Base-by-base conservation (phyloP, 1,284 basidiomycete species). In the Phellinidium pouzarii region DNA sequence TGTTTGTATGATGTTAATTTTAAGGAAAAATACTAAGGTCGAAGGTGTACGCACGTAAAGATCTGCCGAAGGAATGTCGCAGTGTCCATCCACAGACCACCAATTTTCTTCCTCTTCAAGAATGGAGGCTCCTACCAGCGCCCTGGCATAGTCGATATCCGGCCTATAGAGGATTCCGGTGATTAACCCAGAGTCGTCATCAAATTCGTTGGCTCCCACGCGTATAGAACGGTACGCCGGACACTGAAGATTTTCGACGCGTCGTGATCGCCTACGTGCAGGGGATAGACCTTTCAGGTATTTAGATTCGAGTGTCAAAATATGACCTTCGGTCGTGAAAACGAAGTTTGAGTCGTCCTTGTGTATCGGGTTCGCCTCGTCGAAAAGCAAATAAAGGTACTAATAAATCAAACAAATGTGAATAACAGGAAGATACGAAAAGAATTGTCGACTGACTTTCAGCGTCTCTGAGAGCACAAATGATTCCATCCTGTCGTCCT, bases 381-480 rank as follows among this genome's bases (percentile, higher is more conserved):
- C 92, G 62, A 97, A 97, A 20, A 95, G 74, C 45, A 97, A 76
- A 68, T 84, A 96, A 11, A 96, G 76, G 71, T 96, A 95, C 88
- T 95, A 57, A 1, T 37, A 11, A 38, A 27, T 4, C 38, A 1
- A 4, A 4, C 44, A 27, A 45, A 25, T 41, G 44, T 14, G 41
- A 53, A 25, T 14, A 44, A 37, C 1, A 42, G 46, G n/a, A n/a
- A n/a, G 31, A 8, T 48, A 22, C 42, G 8, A 29, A 52, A n/a
- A 45, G 52, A 46, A 46, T 3, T 49, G 51, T 48, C 26, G 41
- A 44, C 73, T 37, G 57, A 87, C 91, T 74, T 93, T 94, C 46
- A 94, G 71, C 1, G 91, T 94, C 71, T 94, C 93, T 2, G 91
- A 94, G 19, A 95, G 75, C 7, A 83, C 82, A 65, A 95, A 95